phyloP scores from a whole-genome alignment of 169 alveolate genomes.

The Plasmodium gallinaceum region DNA sequence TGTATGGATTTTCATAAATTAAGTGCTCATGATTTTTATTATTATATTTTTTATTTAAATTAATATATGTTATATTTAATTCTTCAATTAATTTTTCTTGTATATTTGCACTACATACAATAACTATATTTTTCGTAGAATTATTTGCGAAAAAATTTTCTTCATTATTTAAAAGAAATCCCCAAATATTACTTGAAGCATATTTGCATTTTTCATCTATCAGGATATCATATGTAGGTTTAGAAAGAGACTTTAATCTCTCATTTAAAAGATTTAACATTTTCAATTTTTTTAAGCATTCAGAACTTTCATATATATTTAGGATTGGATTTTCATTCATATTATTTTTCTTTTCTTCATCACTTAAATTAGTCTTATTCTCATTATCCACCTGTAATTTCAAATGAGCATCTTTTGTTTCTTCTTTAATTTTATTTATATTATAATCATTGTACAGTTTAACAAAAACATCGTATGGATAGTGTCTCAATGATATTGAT shows the following conservation, averaged over 20 bases:
- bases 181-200: conserved; percentile 51
- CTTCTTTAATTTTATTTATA: neutral
- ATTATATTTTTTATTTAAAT: conserved; percentile 26
- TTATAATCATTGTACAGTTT: conserved; percentile 26
- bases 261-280: conserved; percentile 25
- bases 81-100: conserved; percentile 17
- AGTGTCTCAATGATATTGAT: conserved; percentile 53
- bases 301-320: neutral
- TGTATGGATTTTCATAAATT: conserved; percentile 49
- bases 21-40: neutral
- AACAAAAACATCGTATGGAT: conserved; percentile 25
- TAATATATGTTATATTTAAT: conserved; percentile 14
- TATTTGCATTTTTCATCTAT: conserved; percentile 67
- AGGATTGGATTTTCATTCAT: neutral
- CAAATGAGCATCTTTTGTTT: neutral
- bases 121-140: conserved; percentile 20
- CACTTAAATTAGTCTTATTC: neutral
- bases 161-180: conserved; percentile 62
- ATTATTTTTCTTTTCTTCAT: neutral
- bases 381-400: neutral
- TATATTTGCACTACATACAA: conserved; percentile 49
- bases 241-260: conserved; percentile 34
- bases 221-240: conserved; percentile 52
- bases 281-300: conserved; percentile 32
- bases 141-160: conserved; percentile 25